These are phyloP conservation scores for Trichomonas tenax DNA, from an alignment of 208 protist species.

Conservation along the genomic window DNA sequence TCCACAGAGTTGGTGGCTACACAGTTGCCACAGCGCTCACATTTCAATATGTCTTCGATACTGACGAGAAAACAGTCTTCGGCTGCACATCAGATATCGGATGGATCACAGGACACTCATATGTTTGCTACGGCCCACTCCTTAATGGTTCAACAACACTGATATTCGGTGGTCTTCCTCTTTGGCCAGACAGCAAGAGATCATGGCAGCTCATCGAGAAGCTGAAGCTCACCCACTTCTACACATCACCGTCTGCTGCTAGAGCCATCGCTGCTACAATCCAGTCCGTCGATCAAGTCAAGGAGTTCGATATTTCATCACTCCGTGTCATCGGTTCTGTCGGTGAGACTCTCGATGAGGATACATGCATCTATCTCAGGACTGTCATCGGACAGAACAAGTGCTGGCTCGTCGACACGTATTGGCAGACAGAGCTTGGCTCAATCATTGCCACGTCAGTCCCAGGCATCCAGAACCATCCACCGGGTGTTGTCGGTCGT, in stretches of 20 bases:
- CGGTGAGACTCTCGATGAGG: slow-evolving; percentile 77
- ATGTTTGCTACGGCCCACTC: slow-evolving; percentile 91
- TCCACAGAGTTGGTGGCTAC: not conserved
- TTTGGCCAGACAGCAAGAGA: slow-evolving; percentile 57
- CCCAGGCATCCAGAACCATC: slow-evolving; percentile 47
- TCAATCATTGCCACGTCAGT: slow-evolving; percentile 80
- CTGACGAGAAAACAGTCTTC: not conserved
- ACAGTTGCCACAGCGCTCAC: not conserved
- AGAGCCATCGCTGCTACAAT: slow-evolving; percentile 25
- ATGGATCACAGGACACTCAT: slow-evolving; percentile 66
- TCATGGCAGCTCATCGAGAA: slow-evolving; percentile 77
- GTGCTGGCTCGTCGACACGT: slow-evolving; percentile 81
- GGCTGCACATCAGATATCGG: slow-evolving; percentile 19
- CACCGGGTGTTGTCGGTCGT: slow-evolving; percentile 34
- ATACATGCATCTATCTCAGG: slow-evolving; percentile 70
- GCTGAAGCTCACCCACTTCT: slow-evolving; percentile 79
- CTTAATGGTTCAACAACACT: slow-evolving; percentile 74
- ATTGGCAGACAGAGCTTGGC: slow-evolving; percentile 93
- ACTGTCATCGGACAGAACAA: slow-evolving; percentile 64
- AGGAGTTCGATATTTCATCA: slow-evolving; percentile 25
- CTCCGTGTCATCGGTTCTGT: slow-evolving; percentile 73
- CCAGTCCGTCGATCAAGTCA: not conserved
- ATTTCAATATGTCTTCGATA: slow-evolving; percentile 13
- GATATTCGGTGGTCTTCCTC: slow-evolving; percentile 57
- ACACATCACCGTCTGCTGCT: slow-evolving; percentile 83